Evolutionary conservation across 495 filamentous ascomycete species (phyloP).

Genomic region (Xylaria acuta): DNA sequence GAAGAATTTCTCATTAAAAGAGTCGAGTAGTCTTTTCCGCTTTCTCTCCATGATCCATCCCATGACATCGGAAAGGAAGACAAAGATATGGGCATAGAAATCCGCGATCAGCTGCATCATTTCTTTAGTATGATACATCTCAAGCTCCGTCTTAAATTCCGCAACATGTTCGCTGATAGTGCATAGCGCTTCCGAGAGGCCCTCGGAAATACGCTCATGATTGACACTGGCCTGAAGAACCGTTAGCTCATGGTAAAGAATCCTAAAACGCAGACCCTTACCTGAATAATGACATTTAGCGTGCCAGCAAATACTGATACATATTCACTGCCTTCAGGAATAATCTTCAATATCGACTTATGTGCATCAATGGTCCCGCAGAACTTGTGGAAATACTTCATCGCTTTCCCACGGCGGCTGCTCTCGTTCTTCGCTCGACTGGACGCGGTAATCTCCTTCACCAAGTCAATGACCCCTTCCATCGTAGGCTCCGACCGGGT

Average conservation of each 20-base stretch:
- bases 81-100: conserved; percentile 54
- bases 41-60: conserved; percentile 54
- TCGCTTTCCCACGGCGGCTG: conserved; percentile 28
- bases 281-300: conserved; percentile 50
- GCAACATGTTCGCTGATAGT: conserved; percentile 51
- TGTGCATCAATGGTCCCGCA: conserved; percentile 49
- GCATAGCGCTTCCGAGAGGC: conserved; percentile 49
- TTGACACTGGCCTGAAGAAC: conserved; percentile 49
- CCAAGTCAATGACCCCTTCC: conserved; percentile 1
- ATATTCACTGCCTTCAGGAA: conserved; percentile 49
- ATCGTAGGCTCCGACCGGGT: conserved; percentile 10
- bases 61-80: conserved; percentile 57
- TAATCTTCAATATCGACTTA: conserved; percentile 40
- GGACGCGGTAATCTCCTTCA: background rate
- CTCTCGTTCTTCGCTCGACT: conserved; percentile 9
- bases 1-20: conserved; percentile 55
- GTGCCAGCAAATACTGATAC: conserved; percentile 54
- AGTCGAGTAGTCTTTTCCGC: conserved; percentile 51
- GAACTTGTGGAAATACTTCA: conserved; percentile 47
- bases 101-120: conserved; percentile 44
- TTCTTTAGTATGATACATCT: conserved; percentile 32
- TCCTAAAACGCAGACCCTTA: background rate
- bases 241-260: background rate
- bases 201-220: conserved; percentile 54
- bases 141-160: conserved; percentile 31